phyloP scores from a whole-genome alignment of 768 basidiomycete genomes.

The Leccinum aurantiacum region DNA sequence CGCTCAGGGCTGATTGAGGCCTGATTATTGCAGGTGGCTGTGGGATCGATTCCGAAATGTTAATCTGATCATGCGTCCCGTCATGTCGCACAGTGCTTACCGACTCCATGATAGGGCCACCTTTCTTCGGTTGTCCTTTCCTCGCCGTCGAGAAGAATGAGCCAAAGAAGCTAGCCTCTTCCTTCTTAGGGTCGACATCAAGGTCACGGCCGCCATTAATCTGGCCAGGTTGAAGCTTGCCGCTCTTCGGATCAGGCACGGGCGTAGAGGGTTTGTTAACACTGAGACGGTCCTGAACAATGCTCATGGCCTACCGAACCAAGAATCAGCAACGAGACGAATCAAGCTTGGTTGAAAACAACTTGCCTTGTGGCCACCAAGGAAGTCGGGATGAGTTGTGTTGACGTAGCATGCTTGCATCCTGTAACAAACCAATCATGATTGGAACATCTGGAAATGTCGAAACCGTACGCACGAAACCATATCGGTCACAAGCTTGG shows the following conservation, averaged over 20 bases:
- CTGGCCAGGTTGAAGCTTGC: constrained; percentile 57
- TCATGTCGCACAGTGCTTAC: constrained; percentile 33
- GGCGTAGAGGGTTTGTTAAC: constrained; percentile 71
- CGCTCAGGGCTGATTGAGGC: constrained; percentile 87
- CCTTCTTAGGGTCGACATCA: constrained; percentile 86
- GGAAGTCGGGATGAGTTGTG: constrained; percentile 98
- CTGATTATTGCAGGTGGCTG: constrained; percentile 85
- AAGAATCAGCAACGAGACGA: constrained; percentile 1
- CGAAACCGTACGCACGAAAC: constrained; percentile 63
- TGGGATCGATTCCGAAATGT: not conserved
- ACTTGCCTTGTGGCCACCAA: constrained; percentile 85
- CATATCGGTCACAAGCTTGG: constrained; percentile 90
- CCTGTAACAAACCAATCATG: constrained; percentile 37
- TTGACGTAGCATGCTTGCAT: constrained; percentile 99
- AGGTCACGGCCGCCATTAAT: constrained; percentile 95
- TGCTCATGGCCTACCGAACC: constrained; percentile 70
- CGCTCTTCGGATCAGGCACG: constrained; percentile 63
- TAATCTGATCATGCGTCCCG: constrained; percentile 14
- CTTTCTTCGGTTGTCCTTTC: constrained; percentile 65
- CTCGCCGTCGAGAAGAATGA: constrained; percentile 84
- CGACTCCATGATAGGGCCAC: constrained; percentile 57
- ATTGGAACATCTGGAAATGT: not conserved
- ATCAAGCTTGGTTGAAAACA: not conserved
- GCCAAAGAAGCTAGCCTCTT: constrained; percentile 90
- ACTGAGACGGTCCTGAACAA: constrained; percentile 80